These are phyloP conservation scores for Wickerhamiella sergipiensis DNA, from an alignment of 805 yeast genomes.

Conservation along the genomic window DNA sequence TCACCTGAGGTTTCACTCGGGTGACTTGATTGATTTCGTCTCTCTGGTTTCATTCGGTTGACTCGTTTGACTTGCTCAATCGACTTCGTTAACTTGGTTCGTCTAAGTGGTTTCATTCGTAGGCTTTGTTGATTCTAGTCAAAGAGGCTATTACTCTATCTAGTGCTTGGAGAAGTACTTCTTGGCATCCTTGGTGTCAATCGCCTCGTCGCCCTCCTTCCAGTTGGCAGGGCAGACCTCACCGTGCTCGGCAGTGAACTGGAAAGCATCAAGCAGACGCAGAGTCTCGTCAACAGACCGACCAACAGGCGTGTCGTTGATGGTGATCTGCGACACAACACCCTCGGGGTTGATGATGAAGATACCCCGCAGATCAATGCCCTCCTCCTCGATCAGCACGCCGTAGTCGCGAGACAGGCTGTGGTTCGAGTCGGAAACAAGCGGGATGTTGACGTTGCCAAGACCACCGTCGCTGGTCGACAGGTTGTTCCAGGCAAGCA, in stretches of 20 bases:
- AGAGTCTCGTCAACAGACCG: conserved; percentile 96
- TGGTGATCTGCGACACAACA: conserved; percentile 84
- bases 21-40: no score
- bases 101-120: no score
- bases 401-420: conserved; percentile 90
- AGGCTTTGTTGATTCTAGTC: no score
- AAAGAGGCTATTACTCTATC: no score
- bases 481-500: conserved; percentile 96
- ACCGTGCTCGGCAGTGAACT: conserved; percentile 97
- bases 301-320: conserved; percentile 98
- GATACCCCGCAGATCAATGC: conserved; percentile 95
- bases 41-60: no score
- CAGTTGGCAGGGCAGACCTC: conserved; percentile 99
- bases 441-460: conserved; percentile 89
- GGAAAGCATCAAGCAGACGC: conserved; percentile 98
- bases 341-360: conserved; percentile 97
- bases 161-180: conserved; percentile 17
- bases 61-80: no score
- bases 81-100: no score
- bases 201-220: conserved; percentile 89
- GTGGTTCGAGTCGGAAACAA: conserved; percentile 95
- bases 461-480: conserved; percentile 97
- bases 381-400: conserved; percentile 91
- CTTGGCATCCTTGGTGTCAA: conserved; percentile 31
- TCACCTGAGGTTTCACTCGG: no score